Evolutionary conservation across 1,284 basidiomycete genomes (phyloP).

Genomic region (Takashimella tepidaria): DNA sequence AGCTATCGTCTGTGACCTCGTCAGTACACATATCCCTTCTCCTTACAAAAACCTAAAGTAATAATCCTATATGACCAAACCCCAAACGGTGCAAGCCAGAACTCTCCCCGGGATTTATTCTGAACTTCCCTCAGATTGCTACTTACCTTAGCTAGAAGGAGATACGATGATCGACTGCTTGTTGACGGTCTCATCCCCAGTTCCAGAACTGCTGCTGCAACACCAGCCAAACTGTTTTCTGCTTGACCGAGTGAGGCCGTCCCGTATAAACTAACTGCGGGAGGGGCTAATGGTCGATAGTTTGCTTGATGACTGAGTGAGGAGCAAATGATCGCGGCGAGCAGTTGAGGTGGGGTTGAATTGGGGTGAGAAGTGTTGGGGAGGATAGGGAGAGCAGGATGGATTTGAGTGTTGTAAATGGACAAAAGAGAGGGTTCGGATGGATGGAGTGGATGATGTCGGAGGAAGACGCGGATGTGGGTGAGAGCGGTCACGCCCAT

Average conservation of each 20-base stretch:
- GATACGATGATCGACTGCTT: conserved; percentile 14
- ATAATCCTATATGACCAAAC: no score
- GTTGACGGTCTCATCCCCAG: conserved; percentile 13
- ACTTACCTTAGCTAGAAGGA: conserved; percentile 25
- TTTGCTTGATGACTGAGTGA: conserved; percentile 13
- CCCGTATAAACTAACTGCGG: conserved; percentile 4
- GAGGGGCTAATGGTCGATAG: conserved; percentile 12
- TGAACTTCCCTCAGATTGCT: background rate
- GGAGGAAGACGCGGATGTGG: conserved; percentile 11
- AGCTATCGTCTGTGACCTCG: conserved; percentile 20
- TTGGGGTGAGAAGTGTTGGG: conserved; percentile 8
- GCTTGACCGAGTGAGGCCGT: conserved; percentile 1
- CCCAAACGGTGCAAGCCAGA: background rate
- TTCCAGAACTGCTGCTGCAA: conserved; percentile 13
- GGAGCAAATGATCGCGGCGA: conserved; percentile 16
- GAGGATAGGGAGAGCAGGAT: conserved; percentile 21
- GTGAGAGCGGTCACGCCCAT: conserved; percentile 6
- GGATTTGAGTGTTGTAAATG: conserved; percentile 13
- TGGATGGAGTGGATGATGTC: conserved; percentile 6
- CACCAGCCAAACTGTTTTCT: conserved; percentile 14
- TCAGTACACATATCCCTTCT: no score
- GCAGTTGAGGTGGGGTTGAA: conserved; percentile 14
- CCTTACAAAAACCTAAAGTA: no score
- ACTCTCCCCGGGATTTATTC: background rate
- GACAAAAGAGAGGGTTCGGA: background rate